Base-by-base conservation (phyloP, 805 yeast species). In the Tetrapisispora pingtungensis region DNA sequence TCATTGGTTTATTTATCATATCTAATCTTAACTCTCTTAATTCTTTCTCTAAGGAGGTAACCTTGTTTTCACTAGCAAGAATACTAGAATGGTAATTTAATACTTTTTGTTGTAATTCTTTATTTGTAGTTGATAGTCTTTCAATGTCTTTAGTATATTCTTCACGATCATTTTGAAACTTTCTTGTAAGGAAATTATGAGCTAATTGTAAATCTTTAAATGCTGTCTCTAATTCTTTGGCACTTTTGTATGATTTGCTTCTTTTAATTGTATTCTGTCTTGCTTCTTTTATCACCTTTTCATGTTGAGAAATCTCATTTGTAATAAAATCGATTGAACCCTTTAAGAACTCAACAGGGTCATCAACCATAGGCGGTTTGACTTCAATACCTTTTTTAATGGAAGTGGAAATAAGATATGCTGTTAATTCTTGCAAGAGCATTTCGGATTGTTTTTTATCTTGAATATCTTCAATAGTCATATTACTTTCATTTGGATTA, bases 161-260 rank as follows among this genome's bases (percentile, higher is more conserved):
- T 14, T 72, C 72, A 45, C 83, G 70, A 44, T 83, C 84, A 47
- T 78, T 75, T 50, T 80, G 84, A 53, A 73, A 83, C 52, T 81
- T 84, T 55, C 78, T 77, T 2, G 81, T 72, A 44, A 83, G 64
- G 55, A 80, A 83, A 47, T 72, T 78, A 59, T 82, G 87, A 2
- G 87, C 82, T 56, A 83, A 75, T 50, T 81, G 79, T 42, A 83
- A 66, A 57, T 83, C 93, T 45, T 70, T 73, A 41, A 83, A 65
- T 0, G 88, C 87, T 0, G 82, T 75, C 49, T 70, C 72, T 19
- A 40, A 41, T 14, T 52, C 47, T 24, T 33, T 43, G 2, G 42
- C 7, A 15, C 26, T 43, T 15, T 43, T 43, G 28, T 37, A 37
- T 19, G 46, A 32, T 32, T 43, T 38, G n/a, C 46, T 43, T 28